Percentiles rank a stretch among this genome's conserved stretches.
These are phyloP conservation scores for Trichophaea hybrida DNA, from an alignment of 2,329 filamentous ascomycete genomes.

Conservation along the genomic window DNA sequence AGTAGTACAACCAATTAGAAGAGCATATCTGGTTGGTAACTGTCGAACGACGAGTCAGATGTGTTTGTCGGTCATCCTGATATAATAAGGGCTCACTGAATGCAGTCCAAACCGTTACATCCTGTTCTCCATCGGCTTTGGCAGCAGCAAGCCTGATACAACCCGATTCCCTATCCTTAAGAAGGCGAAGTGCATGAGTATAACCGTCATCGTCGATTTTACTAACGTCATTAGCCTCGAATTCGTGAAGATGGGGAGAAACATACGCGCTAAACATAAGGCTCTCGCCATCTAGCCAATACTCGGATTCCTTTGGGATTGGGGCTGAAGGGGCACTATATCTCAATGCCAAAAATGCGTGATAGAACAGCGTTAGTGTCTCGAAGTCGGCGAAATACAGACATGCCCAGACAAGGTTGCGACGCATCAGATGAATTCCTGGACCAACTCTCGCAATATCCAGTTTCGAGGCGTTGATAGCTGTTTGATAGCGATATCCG, in stretches of 20 bases:
- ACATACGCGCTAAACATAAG: slow-evolving; percentile 25
- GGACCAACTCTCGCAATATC: slow-evolving; percentile 25
- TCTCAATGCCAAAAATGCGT: slow-evolving; percentile 27
- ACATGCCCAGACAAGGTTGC: slow-evolving; percentile 25
- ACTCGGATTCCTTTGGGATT: slow-evolving; percentile 23
- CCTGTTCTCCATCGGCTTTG: slow-evolving; percentile 24
- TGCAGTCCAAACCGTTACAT: slow-evolving; percentile 27
- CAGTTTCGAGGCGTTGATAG: slow-evolving; percentile 25
- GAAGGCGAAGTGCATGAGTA: slow-evolving; percentile 23
- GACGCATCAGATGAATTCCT: slow-evolving; percentile 24
- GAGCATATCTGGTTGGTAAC: slow-evolving; percentile 17
- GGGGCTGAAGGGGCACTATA: slow-evolving; percentile 24
- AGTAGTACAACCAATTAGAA: slow-evolving; percentile 18
- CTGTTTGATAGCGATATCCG: slow-evolving; percentile 24
- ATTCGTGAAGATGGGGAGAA: neutral
- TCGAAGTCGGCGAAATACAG: slow-evolving; percentile 27
- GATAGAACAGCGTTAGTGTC: slow-evolving; percentile 26
- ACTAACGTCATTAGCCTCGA: neutral
- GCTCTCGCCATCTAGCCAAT: slow-evolving; percentile 25
- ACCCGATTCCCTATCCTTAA: slow-evolving; percentile 26
- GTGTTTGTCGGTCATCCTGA: neutral
- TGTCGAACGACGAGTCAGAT: neutral
- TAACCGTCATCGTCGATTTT: slow-evolving; percentile 26
- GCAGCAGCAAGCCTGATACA: slow-evolving; percentile 26
- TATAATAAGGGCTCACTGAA: slow-evolving; percentile 17